A percentile compares a stretch with the other conserved stretches of the same genome.
phyloP scores from a whole-genome alignment of 1,284 basidiomycete species.

The Cutaneotrichosporon daszewskae region DNA sequence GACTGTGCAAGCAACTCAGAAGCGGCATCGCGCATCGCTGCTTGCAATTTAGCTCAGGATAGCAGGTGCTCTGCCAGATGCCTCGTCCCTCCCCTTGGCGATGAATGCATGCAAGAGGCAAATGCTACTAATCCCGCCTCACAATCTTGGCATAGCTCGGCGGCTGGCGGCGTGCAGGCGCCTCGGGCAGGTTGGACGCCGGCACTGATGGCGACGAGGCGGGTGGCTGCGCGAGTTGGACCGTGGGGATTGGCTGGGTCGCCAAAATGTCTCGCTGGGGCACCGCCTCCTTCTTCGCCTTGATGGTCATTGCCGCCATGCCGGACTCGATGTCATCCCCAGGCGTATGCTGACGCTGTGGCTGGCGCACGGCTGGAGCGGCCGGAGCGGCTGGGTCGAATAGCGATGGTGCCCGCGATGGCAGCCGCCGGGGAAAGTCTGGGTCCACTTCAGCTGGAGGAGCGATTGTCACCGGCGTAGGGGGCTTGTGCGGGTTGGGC shows the following conservation, averaged over 20 bases:
- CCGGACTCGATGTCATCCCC: no score
- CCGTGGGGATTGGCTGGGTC: no score
- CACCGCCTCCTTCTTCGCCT: no score
- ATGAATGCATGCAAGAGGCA: background rate
- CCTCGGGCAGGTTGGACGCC: background rate
- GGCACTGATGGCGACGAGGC: background rate
- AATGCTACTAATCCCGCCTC: slow-evolving; percentile 27
- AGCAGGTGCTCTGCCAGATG: no score
- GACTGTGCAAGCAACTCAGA: no score
- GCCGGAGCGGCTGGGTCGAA: slow-evolving; percentile 32
- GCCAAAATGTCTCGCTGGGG: no score
- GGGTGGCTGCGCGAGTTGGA: no score
- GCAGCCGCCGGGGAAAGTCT: slow-evolving; percentile 36
- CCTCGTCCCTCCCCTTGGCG: no score
- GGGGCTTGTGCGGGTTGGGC: slow-evolving; percentile 7
- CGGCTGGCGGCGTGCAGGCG: slow-evolving; percentile 10
- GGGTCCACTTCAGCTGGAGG: slow-evolving; percentile 16
- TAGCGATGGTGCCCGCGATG: slow-evolving; percentile 20
- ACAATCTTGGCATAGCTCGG: slow-evolving; percentile 43
- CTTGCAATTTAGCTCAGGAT: no score
- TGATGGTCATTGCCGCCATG: no score
- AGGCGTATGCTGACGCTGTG: no score
- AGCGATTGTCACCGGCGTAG: background rate
- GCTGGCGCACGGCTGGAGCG: slow-evolving; percentile 1
- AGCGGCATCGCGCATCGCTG: no score